Evolutionary conservation across 2,329 filamentous ascomycete species (phyloP), one percentile per base, ranked within the genome.

Genomic region (Verticillium klebahnii): DNA sequence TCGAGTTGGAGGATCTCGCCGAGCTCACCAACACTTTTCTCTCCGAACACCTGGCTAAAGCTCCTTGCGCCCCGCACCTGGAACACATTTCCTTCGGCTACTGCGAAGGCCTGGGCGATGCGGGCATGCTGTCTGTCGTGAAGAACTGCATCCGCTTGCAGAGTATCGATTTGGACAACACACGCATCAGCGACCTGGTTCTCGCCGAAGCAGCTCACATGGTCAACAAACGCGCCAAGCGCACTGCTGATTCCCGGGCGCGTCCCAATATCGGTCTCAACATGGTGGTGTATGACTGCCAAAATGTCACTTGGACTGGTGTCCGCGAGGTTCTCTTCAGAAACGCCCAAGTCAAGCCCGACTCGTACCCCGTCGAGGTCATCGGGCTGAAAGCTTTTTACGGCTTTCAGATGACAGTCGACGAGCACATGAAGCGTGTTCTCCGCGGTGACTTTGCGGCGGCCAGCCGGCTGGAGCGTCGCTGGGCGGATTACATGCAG

Each of bases 401-500:
- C 73, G 92, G 90, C 52, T 97, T 92, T 86, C 94, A 98, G 76
- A 91, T 92, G 77, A 97, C 93, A 0, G 93, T 97, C 5, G 90
- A 97, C 67, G 93, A 97, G 73, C 94, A 98, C 75, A 93, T 88
- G 60, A 94, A 93, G 77, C 86, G 93, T 4, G 91, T 97, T 0
- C 74, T 96, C 59, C 82, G 85, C 5, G 92, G 92, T 7, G 91
- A 97, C 64, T 84, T 92, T 62, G 80, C 82, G 0, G 83, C 90
- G 1, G 95, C 95, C 0, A 83, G 82, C 40, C 82, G 91, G n/a
- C 81, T 98, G 23, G 93, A 97, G 79, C 84, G 88, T 66, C 96
- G 94, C 73, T 98, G 94, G 94, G 89, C 90, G 0, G 90, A 96
- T 60, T 96, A 92, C 74, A 97, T 97, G 93, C 91, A 96, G 77